Conservation (phyloP, 176 grass and related monocot genomes). For the Hsuehochloa calcarea region DNA sequence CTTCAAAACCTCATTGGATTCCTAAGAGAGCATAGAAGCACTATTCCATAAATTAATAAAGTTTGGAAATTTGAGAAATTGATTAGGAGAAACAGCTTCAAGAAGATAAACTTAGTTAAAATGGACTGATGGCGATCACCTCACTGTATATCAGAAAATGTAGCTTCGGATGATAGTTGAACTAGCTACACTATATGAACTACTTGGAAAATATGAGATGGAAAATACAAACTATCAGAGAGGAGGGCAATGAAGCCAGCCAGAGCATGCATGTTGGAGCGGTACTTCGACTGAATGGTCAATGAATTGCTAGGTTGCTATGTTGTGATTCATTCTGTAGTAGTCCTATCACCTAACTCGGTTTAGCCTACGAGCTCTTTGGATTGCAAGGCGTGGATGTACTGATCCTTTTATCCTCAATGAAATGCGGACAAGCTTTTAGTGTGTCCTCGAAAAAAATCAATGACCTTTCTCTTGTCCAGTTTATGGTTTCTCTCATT, state of each 20-base stretch:
- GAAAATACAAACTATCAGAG: neutral
- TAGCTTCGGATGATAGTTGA: neutral
- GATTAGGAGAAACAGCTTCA: neutral
- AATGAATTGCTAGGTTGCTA: neutral
- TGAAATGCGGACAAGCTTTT: neutral
- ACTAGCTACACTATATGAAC: slow-evolving; percentile 1
- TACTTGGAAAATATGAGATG: neutral
- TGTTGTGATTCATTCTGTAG: neutral
- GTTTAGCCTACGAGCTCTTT: neutral
- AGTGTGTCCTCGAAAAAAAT: neutral
- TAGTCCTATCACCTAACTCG: neutral
- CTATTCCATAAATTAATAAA: slow-evolving; percentile 6
- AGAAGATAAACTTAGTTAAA: neutral
- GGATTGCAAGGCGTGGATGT: neutral
- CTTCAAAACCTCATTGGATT: neutral
- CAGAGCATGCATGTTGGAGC: neutral
- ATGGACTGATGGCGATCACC: neutral
- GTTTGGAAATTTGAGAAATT: neutral
- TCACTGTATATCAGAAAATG: neutral
- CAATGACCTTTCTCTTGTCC: neutral
- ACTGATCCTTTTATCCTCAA: neutral
- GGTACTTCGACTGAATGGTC: neutral
- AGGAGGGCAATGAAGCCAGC: neutral
- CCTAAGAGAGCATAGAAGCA: neutral
- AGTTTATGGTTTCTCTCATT: neutral